Base-by-base conservation (phyloP, 306 rosid species). In the Cicer judaicum region DNA sequence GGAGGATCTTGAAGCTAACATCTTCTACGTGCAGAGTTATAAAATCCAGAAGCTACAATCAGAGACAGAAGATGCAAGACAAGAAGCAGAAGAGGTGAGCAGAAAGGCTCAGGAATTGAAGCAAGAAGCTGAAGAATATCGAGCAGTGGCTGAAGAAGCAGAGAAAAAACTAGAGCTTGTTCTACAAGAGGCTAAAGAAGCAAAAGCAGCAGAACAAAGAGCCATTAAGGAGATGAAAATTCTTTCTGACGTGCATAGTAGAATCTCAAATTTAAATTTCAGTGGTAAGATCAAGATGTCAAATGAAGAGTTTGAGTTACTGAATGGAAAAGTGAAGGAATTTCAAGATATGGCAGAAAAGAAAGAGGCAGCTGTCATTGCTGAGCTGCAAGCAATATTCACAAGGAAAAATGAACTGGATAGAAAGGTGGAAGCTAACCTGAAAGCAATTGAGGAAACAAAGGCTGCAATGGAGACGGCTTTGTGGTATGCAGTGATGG, bases 381-480 rank as follows among this genome's bases (percentile, higher is more conserved):
- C 70, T 21, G 83, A 84, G 65, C 56, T 85, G 7, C 84, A 79
- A 75, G 81, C 38, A 65, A 82, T 87, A 52, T 77, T 56, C 13
- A 65, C 50, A 14, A 86, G 92, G 78, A 87, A 76, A 57, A 75
- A 11, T 21, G 90, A 87, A 73, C 75, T 70, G n/a, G 84, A 80
- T 48, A 84, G 46, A 42, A 91, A 84, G 79, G 46, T 88, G 77
- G 91, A 89, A 76, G 90, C 89, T 21, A 85, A 69, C 55, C 49
- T 85, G 72, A 93, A 81, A 73, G 88, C 86, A 7, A 88, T 91
- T 14, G 92, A 91, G 75, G 90, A 88, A 72, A 91, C 89, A 41
- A 78, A 83, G 78, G 75, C 48, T 14, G 96, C 96, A 48, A 87
- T 91, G 7, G 88, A 89, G 19, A 49, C 85, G 10, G 97, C 96